Base-by-base conservation (phyloP, 2,329 filamentous ascomycete species). In the Epichloe coenophiala region DNA sequence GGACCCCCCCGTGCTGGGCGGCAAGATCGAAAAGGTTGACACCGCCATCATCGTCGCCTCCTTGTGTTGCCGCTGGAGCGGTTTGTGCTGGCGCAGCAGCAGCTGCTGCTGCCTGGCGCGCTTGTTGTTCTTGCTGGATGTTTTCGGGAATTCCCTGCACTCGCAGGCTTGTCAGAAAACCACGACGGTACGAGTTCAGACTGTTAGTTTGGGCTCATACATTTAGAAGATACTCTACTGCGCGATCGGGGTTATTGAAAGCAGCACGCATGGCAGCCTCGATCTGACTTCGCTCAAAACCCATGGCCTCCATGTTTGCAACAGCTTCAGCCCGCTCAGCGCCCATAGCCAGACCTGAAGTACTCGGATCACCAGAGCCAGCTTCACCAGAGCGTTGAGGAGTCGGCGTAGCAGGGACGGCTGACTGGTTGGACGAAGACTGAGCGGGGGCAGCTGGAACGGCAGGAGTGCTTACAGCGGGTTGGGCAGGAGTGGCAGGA, bases 271-370 rank as follows among this genome's bases (percentile, higher is more conserved):
- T 93, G 48, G 93, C 93, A 45, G 85, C 81, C 60, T 96, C 89
- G 58, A 96, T 95, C 63, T 95, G 86, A 48, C 81, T 74, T 62
- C 90, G 80, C 62, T 87, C 81, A 59, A 98, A 98, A 8, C 93
- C 93, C 93, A 98, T 98, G 57, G 84, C 85, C 71, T 95, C 90
- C 89, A 98, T 95, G 65, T 90, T 88, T 46, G 84, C 78, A 61
- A 97, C 84, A 38, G 88, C 89, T 58, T 83, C 81, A 55, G 86
- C 80, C 58, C 89, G 83, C 67, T 91, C 85, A 54, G 83, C 75
- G 49, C 93, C 93, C 72, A 95, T 84, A 19, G 89, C 82, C 64
- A 97, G 77, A n/a, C 87, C 82, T 33, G 86, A 91, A 23, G 86
- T 80, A 69, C 70, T 61, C 35, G 71, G 66, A 15, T 76, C 71